Evolutionary conservation across 2,329 filamentous ascomycete species (phyloP).

Genomic region (Trichoderma breve): DNA sequence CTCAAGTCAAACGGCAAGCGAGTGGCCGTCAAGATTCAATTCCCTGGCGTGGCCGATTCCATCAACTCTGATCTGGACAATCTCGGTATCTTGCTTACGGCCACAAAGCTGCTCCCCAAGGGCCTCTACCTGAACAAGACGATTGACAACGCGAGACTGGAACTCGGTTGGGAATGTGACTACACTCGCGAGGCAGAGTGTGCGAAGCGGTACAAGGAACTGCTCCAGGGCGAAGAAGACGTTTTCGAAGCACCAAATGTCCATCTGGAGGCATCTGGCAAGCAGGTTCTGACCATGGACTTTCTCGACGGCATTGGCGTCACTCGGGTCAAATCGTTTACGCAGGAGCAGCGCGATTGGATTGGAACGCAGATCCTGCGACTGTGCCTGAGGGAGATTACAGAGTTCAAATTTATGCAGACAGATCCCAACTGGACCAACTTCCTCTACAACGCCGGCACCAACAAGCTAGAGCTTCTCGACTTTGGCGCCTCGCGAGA

Average conservation of each 20-base stretch:
- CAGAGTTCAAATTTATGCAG: conserved; percentile 97
- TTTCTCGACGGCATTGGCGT: conserved; percentile 84
- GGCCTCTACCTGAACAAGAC: conserved; percentile 95
- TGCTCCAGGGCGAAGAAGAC: conserved; percentile 64
- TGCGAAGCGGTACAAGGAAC: conserved; percentile 69
- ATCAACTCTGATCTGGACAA: conserved; percentile 98
- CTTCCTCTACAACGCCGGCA: conserved; percentile 80
- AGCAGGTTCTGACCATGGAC: conserved; percentile 88
- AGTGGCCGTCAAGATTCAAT: conserved; percentile 96
- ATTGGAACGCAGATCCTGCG: conserved; percentile 92
- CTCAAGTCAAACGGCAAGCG: conserved; percentile 70
- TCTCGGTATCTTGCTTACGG: conserved; percentile 83
- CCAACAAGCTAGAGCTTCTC: conserved; percentile 77
- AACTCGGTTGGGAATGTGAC: conserved; percentile 96
- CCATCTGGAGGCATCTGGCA: conserved; percentile 74
- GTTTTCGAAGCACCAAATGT: conserved; percentile 79
- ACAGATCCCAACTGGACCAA: conserved; percentile 99
- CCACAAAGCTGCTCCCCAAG: conserved; percentile 83
- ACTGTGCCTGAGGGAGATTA: conserved; percentile 87
- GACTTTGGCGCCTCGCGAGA: conserved; percentile 94
- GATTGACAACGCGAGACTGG: conserved; percentile 87
- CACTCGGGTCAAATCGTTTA: conserved; percentile 72
- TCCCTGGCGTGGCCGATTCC: conserved; percentile 90
- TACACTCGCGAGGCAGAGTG: conserved; percentile 86
- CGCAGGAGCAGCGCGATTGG: conserved; percentile 86